phyloP scores from a whole-genome alignment of 225 moss, liverwort and hornwort species.

The Straminergon stramineum region DNA sequence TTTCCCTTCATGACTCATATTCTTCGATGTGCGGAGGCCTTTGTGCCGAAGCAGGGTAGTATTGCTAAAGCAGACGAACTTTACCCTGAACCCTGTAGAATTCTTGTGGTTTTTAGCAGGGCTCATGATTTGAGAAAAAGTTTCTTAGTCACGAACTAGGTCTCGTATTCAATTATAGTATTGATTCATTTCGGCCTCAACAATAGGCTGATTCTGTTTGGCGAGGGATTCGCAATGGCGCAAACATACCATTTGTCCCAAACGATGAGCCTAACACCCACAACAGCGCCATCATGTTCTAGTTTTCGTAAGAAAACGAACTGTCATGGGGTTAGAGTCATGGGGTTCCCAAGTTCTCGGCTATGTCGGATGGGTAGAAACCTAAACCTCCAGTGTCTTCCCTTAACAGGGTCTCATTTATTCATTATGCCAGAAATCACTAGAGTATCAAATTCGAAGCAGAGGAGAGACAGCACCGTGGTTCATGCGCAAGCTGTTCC shows the following conservation, averaged over 20 bases:
- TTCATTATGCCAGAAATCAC: not conserved
- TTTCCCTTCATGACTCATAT: slow-evolving; percentile 1
- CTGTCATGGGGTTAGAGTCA: slow-evolving; percentile 1
- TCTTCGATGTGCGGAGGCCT: not conserved
- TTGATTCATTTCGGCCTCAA: not conserved
- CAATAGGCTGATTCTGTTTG: not conserved
- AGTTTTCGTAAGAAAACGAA: not conserved
- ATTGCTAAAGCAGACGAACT: not conserved
- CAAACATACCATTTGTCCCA: slow-evolving; percentile 18
- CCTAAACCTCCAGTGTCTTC: not conserved
- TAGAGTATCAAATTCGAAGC: not conserved
- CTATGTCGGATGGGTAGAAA: not conserved
- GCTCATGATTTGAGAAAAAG: not conserved
- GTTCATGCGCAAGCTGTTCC: slow-evolving; percentile 18
- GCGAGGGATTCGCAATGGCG: slow-evolving; percentile 15
- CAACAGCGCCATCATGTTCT: not conserved
- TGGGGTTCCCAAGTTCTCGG: not conserved
- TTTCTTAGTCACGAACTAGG: not conserved
- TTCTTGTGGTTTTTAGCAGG: not conserved
- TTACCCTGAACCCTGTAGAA: not conserved
- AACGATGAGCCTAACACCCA: not conserved
- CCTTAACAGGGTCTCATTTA: not conserved
- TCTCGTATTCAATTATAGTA: not conserved
- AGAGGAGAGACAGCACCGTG: not conserved
- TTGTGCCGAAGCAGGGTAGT: not conserved